phyloP scores from a whole-genome alignment of 768 basidiomycete species.

The Lactifluus echinatus region DNA sequence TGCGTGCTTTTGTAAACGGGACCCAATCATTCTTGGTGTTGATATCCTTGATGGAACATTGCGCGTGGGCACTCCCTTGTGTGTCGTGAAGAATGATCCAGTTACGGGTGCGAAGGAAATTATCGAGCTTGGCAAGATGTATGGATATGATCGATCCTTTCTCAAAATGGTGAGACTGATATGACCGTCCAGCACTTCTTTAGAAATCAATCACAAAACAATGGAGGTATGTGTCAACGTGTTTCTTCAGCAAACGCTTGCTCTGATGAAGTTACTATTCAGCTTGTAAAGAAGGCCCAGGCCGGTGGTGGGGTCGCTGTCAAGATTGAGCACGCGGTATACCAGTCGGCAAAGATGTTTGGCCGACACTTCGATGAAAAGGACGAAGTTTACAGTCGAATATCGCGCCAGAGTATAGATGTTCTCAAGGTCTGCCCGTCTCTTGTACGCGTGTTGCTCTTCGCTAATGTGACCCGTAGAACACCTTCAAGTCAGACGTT shows the following conservation, averaged over 20 bases:
- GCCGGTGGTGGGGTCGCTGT: constrained; percentile 96
- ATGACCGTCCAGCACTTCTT: constrained; percentile 57
- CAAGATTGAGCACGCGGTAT: constrained; percentile 96
- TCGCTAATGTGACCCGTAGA: constrained; percentile 34
- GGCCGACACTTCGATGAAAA: constrained; percentile 95
- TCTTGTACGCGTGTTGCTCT: background rate
- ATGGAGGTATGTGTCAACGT: constrained; percentile 49
- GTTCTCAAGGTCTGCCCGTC: constrained; percentile 68
- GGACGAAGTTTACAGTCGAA: constrained; percentile 86
- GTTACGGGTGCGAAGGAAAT: constrained; percentile 84
- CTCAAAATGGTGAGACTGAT: background rate
- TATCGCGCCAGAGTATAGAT: constrained; percentile 90
- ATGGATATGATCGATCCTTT: constrained; percentile 25
- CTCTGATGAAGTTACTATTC: constrained; percentile 5
- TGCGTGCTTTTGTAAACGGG: constrained; percentile 92
- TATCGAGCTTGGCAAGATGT: constrained; percentile 92
- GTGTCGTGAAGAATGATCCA: constrained; percentile 89
- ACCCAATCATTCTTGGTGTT: constrained; percentile 94
- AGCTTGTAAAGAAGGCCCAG: constrained; percentile 89
- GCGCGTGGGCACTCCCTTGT: constrained; percentile 87
- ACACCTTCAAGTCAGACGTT: constrained; percentile 82
- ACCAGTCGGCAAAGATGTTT: constrained; percentile 92
- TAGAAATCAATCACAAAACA: constrained; percentile 95
- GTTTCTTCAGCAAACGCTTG: background rate
- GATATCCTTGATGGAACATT: constrained; percentile 92